phyloP scores from a whole-genome alignment of 495 filamentous ascomycete genomes.

The Daldinia vernicosa region DNA sequence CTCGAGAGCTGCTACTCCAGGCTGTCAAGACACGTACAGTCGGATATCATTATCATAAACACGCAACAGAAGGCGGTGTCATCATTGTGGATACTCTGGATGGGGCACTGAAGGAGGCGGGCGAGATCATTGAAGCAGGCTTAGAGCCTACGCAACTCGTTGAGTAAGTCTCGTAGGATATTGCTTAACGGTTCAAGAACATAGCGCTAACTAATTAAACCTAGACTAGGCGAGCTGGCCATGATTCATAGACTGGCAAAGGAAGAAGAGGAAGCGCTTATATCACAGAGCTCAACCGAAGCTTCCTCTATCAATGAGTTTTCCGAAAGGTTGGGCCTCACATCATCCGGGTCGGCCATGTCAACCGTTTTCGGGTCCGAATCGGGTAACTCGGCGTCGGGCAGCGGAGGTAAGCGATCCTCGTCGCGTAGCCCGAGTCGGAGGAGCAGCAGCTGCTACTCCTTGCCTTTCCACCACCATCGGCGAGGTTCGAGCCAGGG shows the following conservation, averaged over 20 bases:
- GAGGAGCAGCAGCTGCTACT: slow-evolving; percentile 9
- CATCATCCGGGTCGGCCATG: slow-evolving; percentile 41
- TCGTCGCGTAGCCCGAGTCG: slow-evolving; percentile 44
- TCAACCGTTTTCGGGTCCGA: slow-evolving; percentile 43
- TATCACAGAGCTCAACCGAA: slow-evolving; percentile 37
- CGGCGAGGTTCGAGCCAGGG: slow-evolving; percentile 35
- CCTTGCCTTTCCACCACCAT: slow-evolving; percentile 38
- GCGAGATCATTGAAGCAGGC: slow-evolving; percentile 85
- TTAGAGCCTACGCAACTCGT: slow-evolving; percentile 76
- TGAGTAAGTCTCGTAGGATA: slow-evolving; percentile 59
- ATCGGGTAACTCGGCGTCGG: slow-evolving; percentile 2
- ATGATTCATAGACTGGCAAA: slow-evolving; percentile 59
- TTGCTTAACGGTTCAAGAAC: neutral
- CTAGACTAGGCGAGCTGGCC: slow-evolving; percentile 74
- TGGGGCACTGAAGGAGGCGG: slow-evolving; percentile 83
- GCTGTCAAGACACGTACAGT: slow-evolving; percentile 65
- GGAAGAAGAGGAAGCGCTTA: slow-evolving; percentile 42
- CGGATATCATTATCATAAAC: slow-evolving; percentile 72
- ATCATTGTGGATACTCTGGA: slow-evolving; percentile 85
- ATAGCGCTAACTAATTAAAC: neutral
- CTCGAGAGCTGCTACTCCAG: slow-evolving; percentile 74
- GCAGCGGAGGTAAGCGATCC: slow-evolving; percentile 37
- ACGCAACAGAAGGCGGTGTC: slow-evolving; percentile 75
- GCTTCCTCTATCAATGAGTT: slow-evolving; percentile 34
- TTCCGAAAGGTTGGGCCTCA: slow-evolving; percentile 44